phyloP scores from a whole-genome alignment of 169 alveolate genomes.

The Babesia ovis region DNA sequence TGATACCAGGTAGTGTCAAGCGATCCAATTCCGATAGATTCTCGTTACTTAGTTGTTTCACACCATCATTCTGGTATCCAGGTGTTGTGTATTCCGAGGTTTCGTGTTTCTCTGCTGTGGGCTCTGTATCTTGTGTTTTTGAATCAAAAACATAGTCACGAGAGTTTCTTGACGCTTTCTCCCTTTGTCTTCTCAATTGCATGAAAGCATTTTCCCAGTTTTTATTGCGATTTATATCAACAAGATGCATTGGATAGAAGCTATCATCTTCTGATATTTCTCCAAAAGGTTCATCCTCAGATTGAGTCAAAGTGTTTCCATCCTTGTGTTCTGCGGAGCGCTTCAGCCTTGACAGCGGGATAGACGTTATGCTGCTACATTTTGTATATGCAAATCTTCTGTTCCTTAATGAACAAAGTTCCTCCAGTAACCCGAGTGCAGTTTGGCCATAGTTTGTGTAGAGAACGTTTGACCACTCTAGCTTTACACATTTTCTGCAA shows the following conservation, averaged over 20 bases:
- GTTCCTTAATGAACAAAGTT: neutral
- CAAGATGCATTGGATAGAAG: constrained; percentile 3
- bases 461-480: constrained; percentile 4
- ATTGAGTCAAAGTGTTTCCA: neutral
- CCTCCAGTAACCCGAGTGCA: neutral
- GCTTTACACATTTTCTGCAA: constrained; percentile 16
- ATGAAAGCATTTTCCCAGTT: neutral
- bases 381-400: neutral
- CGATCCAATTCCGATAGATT: constrained; percentile 8
- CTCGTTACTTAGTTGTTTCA: neutral
- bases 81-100: neutral
- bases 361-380: neutral
- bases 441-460: neutral
- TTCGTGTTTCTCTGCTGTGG: neutral
- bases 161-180: neutral
- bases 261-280: constrained; percentile 2
- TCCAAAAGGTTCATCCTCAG: neutral
- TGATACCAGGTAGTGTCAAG: neutral
- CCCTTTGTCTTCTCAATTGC: constrained; percentile 2
- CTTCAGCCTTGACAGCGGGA: neutral
- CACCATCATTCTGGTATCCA: neutral
- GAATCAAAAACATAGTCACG: neutral
- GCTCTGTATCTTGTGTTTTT: neutral
- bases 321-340: neutral
- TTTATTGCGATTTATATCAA: constrained; percentile 17